Base-by-base conservation (phyloP, 179 eudicot species). In the Amaranthus tricolor region DNA sequence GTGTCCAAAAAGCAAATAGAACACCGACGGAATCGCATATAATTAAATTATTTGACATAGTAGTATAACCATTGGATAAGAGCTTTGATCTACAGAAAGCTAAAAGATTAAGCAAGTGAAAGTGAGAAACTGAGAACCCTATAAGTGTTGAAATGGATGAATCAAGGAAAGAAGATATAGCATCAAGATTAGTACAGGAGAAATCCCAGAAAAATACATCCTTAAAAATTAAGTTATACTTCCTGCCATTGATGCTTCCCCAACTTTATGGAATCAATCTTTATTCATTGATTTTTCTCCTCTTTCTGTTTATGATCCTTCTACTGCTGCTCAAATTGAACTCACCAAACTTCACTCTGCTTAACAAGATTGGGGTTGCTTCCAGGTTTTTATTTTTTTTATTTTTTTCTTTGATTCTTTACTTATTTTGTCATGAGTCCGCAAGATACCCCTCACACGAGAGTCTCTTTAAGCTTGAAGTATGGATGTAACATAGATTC, bases 241-340 rank as follows among this genome's bases (percentile, higher is more conserved):
- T 47, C 68, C 70, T 43, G 78, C 81, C 9, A 16, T 58, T 61
- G 79, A 77, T 62, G 82, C 73, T 8, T 16, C 71, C 8, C 51
- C 77, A 31, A 24, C 17, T 60, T 43, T 79, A 49, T 83, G 81
- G 86, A 70, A 77, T 12, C 68, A 83, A 3, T 64, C 70, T 66
- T 74, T 80, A 62, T 71, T 83, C 69, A 77, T 83, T 50, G 86
- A 83, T 75, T 66, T 77, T 62, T 77, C 83, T 12, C 77, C 76
- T 9, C 74, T 83, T 44, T 64, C 76, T 2, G 12, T 74, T 17
- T 63, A 60, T 6, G 24, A 48, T 55, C 58, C 68, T 10, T 73
- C 82, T 2, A 17, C 71, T 6, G 58, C 75, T 59, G 47, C 43
- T 75, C 72, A 13, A 13, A 54, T 47, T 13, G 81, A 83, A 59